These are phyloP conservation scores for Pezicula neosporulosa DNA, from an alignment of 2,329 filamentous ascomycete species.

Conservation along the genomic window DNA sequence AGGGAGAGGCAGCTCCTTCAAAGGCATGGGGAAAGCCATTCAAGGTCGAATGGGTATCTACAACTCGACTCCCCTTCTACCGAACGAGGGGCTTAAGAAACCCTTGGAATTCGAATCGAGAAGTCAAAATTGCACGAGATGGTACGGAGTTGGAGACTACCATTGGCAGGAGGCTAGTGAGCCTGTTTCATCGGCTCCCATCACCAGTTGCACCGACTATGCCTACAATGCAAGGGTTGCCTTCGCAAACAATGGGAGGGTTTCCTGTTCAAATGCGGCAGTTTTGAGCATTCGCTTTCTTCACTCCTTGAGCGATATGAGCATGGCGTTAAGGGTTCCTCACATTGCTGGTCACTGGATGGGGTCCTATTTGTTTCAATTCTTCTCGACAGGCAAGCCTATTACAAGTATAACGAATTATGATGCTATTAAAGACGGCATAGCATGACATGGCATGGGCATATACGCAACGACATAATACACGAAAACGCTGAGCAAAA, in stretches of 20 bases:
- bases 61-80: slow-evolving; percentile 80
- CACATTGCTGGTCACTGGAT: slow-evolving; percentile 12
- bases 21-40: slow-evolving; percentile 85
- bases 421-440: slow-evolving; percentile 1
- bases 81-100: slow-evolving; percentile 84
- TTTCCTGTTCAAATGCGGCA: slow-evolving; percentile 20
- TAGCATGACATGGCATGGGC: too few relatives aligned
- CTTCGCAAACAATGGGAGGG: slow-evolving; percentile 12
- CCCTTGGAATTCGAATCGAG: slow-evolving; percentile 90
- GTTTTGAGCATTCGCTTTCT: slow-evolving; percentile 5
- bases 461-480: too few relatives aligned
- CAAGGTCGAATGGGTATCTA: slow-evolving; percentile 86
- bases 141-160: slow-evolving; percentile 88
- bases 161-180: slow-evolving; percentile 72
- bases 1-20: slow-evolving; percentile 31
- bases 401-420: slow-evolving; percentile 1
- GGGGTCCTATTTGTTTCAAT: not conserved
- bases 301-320: too few relatives aligned
- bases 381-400: not conserved
- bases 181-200: slow-evolving; percentile 66
- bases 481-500: too few relatives aligned
- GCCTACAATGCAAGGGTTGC: slow-evolving; percentile 10
- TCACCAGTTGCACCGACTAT: slow-evolving; percentile 21
- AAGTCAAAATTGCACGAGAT: slow-evolving; percentile 94
- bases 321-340: not conserved